Evolutionary conservation across 176 grass and related monocot genomes (phyloP).

Genomic region (Aegilops tauschii): DNA sequence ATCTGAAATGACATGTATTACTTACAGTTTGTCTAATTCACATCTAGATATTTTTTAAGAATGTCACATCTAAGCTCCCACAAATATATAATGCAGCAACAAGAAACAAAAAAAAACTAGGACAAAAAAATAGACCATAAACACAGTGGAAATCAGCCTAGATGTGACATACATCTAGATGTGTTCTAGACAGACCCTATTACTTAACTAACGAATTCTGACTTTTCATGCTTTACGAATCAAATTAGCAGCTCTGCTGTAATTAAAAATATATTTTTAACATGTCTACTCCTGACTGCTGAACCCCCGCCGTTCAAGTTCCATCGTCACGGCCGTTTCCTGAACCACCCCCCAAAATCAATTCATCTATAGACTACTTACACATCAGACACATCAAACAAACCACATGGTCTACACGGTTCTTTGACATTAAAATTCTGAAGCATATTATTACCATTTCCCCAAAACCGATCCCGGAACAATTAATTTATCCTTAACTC

Average conservation of each 20-base stretch:
- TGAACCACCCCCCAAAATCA: not conserved
- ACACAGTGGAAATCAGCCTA: too few species aligned
- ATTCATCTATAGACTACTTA: not conserved
- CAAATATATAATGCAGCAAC: too few species aligned
- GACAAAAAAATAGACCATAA: too few species aligned
- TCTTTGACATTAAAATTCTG: not conserved
- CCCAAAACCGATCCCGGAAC: not conserved
- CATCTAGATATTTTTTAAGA: too few species aligned
- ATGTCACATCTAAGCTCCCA: too few species aligned
- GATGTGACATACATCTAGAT: too few species aligned
- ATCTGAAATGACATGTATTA: not conserved
- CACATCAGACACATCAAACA: conserved; percentile 16
- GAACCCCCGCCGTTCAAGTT: conserved; percentile 7
- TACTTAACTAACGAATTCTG: not conserved
- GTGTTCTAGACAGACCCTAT: too few species aligned
- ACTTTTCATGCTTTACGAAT: not conserved
- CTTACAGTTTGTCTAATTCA: too few species aligned
- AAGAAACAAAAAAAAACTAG: too few species aligned
- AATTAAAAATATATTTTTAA: not conserved
- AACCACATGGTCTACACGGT: not conserved
- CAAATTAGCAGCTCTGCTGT: not conserved
- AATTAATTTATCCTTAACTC: not conserved
- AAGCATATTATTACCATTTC: not conserved
- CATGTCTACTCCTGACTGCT: not conserved
- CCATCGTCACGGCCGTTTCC: not conserved